Evolutionary conservation across 1,284 basidiomycete genomes (phyloP).

Genomic region (Uromyces viciae-fabae): DNA sequence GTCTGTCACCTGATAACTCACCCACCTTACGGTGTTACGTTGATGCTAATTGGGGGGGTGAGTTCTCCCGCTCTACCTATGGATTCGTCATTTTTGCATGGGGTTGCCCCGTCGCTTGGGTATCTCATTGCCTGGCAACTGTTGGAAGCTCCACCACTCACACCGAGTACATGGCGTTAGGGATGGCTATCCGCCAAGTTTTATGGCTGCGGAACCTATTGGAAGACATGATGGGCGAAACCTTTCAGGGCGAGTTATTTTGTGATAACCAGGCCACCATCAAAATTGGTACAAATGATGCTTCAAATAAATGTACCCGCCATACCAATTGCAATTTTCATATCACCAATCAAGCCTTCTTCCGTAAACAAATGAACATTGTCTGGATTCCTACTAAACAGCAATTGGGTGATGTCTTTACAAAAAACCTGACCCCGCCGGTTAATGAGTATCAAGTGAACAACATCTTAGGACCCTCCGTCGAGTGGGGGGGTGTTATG

Average conservation of each 20-base stretch:
- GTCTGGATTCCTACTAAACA: neutral
- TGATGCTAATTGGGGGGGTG: neutral
- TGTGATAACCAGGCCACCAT: conserved; percentile 11
- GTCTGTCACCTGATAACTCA: no score
- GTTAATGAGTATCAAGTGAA: no score
- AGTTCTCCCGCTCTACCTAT: neutral
- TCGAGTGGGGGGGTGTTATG: no score
- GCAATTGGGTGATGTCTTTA: neutral
- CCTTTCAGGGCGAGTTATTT: neutral
- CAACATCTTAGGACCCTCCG: no score
- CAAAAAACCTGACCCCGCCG: conserved; percentile 12
- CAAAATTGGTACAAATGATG: neutral
- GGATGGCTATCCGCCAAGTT: neutral
- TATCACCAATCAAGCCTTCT: neutral
- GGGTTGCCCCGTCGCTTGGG: neutral
- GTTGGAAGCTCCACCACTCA: neutral
- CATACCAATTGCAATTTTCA: conserved; percentile 3
- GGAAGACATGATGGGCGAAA: neutral
- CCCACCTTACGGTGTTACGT: neutral
- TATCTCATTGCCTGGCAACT: neutral
- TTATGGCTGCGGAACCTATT: neutral
- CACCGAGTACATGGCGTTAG: neutral
- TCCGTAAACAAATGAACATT: neutral
- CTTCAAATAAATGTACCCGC: neutral
- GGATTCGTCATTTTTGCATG: neutral